phyloP scores from a whole-genome alignment of 2,329 filamentous ascomycete species.

The Cladosporium oxysporum region DNA sequence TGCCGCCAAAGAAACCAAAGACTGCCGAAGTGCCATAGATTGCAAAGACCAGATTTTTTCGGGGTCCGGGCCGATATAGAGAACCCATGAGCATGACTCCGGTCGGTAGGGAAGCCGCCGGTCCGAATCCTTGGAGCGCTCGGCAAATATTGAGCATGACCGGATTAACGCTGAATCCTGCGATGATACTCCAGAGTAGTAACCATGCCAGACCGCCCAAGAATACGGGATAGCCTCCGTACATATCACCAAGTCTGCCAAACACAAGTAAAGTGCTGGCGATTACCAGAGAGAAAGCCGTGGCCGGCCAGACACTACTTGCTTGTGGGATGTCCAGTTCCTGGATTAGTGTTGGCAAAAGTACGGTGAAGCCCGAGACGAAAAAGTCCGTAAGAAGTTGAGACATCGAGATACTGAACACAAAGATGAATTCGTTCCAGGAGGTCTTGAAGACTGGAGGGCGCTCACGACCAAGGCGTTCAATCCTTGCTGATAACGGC shows the following conservation, averaged over 20 bases:
- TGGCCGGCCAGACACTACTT: constrained; percentile 57
- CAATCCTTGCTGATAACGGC: constrained; percentile 40
- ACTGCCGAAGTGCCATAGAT: constrained; percentile 54
- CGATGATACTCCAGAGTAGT: constrained; percentile 32
- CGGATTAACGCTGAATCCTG: constrained; percentile 32
- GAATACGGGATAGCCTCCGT: constrained; percentile 62
- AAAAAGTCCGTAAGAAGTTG: constrained; percentile 61
- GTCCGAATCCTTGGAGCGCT: constrained; percentile 36
- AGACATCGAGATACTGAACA: constrained; percentile 49
- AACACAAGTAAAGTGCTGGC: constrained; percentile 51
- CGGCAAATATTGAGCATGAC: constrained; percentile 37
- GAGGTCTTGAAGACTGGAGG: constrained; percentile 56
- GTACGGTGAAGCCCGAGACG: constrained; percentile 70
- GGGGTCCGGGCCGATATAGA: constrained; percentile 35
- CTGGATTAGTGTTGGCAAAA: constrained; percentile 64
- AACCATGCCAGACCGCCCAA: constrained; percentile 55
- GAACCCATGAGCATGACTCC: constrained; percentile 35
- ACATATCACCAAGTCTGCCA: constrained; percentile 53
- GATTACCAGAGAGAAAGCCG: constrained; percentile 50
- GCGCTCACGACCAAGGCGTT: constrained; percentile 62
- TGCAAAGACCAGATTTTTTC: constrained; percentile 37
- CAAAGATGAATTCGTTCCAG: constrained; percentile 60
- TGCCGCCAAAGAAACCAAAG: constrained; percentile 60
- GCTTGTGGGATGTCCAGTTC: constrained; percentile 67
- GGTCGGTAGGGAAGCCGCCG: constrained; percentile 34